phyloP scores from a whole-genome alignment of 1,284 basidiomycete species.

The Rhodotorula mucilaginosa region DNA sequence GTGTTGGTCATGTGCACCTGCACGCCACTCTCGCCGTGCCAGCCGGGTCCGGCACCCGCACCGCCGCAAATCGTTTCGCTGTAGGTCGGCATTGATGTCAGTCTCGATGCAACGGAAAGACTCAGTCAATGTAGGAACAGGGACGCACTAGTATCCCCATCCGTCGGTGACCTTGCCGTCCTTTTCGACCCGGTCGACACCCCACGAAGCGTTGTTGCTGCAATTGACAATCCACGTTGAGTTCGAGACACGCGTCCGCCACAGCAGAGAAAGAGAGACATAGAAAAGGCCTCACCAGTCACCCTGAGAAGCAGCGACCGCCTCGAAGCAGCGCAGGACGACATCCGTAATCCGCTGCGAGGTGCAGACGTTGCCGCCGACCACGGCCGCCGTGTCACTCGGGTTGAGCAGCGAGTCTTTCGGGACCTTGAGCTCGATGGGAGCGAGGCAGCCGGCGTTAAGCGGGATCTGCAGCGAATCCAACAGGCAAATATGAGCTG shows the following conservation, averaged over 20 bases:
- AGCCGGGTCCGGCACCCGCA: slow-evolving; percentile 55
- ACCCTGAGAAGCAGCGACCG: slow-evolving; percentile 88
- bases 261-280: neutral
- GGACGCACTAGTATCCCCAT: neutral
- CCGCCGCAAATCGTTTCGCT: slow-evolving; percentile 3
- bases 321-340: slow-evolving; percentile 87
- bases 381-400: slow-evolving; percentile 52
- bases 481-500: no score
- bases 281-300: slow-evolving; percentile 53
- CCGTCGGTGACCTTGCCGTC: slow-evolving; percentile 50
- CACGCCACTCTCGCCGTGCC: slow-evolving; percentile 65
- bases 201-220: slow-evolving; percentile 81
- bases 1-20: slow-evolving; percentile 46
- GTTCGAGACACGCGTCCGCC: neutral
- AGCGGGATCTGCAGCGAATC: slow-evolving; percentile 65
- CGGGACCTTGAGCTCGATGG: slow-evolving; percentile 62
- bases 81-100: neutral
- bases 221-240: neutral
- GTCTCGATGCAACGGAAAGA: accelerated
- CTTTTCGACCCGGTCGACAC: slow-evolving; percentile 69
- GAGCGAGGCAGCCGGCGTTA: slow-evolving; percentile 81
- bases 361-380: slow-evolving; percentile 53
- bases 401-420: slow-evolving; percentile 75
- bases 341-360: slow-evolving; percentile 93
- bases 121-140: neutral